Evolutionary conservation across 2,329 filamentous ascomycete genomes (phyloP).

Genomic region (Nectriaceae sp.): DNA sequence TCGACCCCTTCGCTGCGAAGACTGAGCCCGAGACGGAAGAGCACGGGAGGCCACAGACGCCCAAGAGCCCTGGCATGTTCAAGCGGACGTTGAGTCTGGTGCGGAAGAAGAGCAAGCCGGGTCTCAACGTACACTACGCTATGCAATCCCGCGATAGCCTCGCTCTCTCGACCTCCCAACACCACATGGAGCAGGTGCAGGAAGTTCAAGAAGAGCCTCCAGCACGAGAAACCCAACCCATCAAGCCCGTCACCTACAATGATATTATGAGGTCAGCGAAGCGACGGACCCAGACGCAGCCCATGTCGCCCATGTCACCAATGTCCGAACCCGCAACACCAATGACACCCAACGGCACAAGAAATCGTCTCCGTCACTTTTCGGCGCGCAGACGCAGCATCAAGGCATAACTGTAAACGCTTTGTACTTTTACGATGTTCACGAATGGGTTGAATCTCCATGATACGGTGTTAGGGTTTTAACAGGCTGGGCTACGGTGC

Average conservation of each 20-base stretch:
- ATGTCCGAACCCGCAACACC: constrained; percentile 28
- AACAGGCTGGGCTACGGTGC: background rate
- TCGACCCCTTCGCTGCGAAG: constrained; percentile 54
- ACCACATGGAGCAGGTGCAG: constrained; percentile 37
- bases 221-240: constrained; percentile 20
- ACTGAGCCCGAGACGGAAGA: constrained; percentile 32
- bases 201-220: constrained; percentile 31
- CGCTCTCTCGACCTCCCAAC: constrained; percentile 22
- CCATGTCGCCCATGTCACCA: constrained; percentile 30
- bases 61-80: constrained; percentile 47
- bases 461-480: constrained; percentile 16
- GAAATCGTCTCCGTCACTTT: constrained; percentile 25
- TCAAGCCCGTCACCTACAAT: constrained; percentile 46
- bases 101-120: constrained; percentile 56
- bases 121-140: constrained; percentile 41
- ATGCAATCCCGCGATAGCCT: constrained; percentile 36
- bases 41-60: constrained; percentile 26
- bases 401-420: constrained; percentile 29
- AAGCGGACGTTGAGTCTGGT: constrained; percentile 57
- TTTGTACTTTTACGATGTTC: constrained; percentile 21
- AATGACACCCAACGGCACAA: constrained; percentile 28
- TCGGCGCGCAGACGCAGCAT: constrained; percentile 42
- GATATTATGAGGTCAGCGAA: constrained; percentile 48
- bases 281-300: constrained; percentile 35
- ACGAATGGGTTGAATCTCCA: constrained; percentile 23